Percentiles rank a stretch among this genome's conserved stretches.
Conservation (phyloP, 352 stramenopile species). For the Globisporangium camurandrum region DNA sequence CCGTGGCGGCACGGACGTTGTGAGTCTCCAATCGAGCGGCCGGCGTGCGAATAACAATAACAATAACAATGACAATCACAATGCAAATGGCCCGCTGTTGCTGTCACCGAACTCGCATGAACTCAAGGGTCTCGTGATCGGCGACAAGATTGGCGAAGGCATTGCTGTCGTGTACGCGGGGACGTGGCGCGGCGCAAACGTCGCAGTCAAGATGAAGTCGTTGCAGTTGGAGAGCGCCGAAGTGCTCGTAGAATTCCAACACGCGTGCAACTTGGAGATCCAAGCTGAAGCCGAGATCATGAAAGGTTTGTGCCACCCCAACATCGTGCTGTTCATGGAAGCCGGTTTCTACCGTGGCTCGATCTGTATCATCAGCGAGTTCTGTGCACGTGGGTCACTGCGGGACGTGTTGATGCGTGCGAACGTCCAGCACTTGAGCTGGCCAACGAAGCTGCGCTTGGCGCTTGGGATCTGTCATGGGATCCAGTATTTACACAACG, state of each 20-base stretch:
- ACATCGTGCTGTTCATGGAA: constrained; percentile 88
- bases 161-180: constrained; percentile 92
- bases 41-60: no score
- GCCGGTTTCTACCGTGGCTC: constrained; percentile 77
- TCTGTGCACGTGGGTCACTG: constrained; percentile 90
- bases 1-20: no score
- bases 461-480: constrained; percentile 75
- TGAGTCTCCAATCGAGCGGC: constrained; percentile 2
- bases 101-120: constrained; percentile 63
- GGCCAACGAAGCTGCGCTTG: constrained; percentile 73
- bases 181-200: constrained; percentile 92
- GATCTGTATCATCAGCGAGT: constrained; percentile 95
- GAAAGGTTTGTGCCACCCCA: constrained; percentile 73
- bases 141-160: constrained; percentile 78
- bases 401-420: constrained; percentile 89
- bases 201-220: constrained; percentile 93
- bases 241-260: constrained; percentile 63
- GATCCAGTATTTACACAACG: constrained; percentile 89
- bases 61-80: no score
- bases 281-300: constrained; percentile 77
- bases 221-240: constrained; percentile 61
- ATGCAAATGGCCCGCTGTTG: constrained; percentile 20
- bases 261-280: constrained; percentile 82
- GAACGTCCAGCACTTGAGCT: constrained; percentile 64
- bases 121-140: constrained; percentile 74